A percentile compares a stretch with the other conserved stretches of the same genome.
Evolutionary conservation across 169 alveolate species (phyloP).

Genomic region (Cyclospora cayetanensis): DNA sequence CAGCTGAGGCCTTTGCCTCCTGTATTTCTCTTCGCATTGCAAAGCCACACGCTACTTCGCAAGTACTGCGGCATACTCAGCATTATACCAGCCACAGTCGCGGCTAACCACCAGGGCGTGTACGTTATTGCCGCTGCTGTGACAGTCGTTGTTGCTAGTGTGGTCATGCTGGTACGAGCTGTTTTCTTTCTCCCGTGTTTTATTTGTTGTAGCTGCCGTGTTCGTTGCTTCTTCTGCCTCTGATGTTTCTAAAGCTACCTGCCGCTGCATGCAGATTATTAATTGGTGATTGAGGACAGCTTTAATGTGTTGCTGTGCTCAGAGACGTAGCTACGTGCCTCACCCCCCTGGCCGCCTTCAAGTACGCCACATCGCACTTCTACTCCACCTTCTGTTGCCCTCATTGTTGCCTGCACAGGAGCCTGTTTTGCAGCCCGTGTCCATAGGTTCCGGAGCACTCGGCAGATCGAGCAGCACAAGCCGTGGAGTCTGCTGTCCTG

Average conservation of each 20-base stretch:
- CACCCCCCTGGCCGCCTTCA: background rate
- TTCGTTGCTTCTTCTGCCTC: background rate
- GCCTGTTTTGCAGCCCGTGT: background rate
- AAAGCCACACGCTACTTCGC: constrained; percentile 27
- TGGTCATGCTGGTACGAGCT: background rate
- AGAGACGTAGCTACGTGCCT: constrained; percentile 44
- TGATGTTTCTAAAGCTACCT: background rate
- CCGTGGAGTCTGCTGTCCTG: background rate
- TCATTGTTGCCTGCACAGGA: background rate
- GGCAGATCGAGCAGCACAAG: background rate
- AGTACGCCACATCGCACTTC: background rate
- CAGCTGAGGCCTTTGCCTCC: constrained; percentile 29
- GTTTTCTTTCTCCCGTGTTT: background rate
- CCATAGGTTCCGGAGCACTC: background rate
- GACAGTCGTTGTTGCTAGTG: background rate
- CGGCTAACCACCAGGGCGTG: constrained; percentile 14
- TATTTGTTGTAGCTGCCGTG: background rate
- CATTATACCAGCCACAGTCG: constrained; percentile 37
- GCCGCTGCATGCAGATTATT: background rate
- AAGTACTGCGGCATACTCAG: constrained; percentile 44
- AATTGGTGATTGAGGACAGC: background rate
- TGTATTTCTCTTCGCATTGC: constrained; percentile 33
- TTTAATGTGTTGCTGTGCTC: background rate
- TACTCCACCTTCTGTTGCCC: background rate
- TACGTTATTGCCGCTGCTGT: constrained; percentile 25